phyloP scores from a whole-genome alignment of 805 yeast species.

The Ogataea haglerorum region DNA sequence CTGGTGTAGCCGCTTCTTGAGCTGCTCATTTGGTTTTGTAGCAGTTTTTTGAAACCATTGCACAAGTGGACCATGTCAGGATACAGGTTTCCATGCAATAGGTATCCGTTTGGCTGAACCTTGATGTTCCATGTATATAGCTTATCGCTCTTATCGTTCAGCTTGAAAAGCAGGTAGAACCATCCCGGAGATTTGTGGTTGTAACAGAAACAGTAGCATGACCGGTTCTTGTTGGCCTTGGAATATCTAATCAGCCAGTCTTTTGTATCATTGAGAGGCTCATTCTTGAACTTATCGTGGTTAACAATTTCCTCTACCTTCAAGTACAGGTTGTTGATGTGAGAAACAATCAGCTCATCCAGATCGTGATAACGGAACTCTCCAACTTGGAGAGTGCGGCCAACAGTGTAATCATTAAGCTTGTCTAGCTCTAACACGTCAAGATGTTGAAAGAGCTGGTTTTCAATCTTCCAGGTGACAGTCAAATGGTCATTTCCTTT shows the following conservation, averaged over 20 bases:
- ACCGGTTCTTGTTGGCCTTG: constrained; percentile 84
- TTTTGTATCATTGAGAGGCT: constrained; percentile 73
- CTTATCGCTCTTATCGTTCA: constrained; percentile 58
- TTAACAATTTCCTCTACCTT: constrained; percentile 80
- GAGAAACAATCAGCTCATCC: constrained; percentile 88
- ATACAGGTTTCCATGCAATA: constrained; percentile 72
- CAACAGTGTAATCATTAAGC: constrained; percentile 60
- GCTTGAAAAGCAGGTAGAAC: constrained; percentile 82
- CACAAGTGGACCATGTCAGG: constrained; percentile 87
- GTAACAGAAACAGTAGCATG: constrained; percentile 86
- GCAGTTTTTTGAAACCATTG: constrained; percentile 82
- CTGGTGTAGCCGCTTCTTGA: constrained; percentile 19
- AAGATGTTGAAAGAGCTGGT: constrained; percentile 85
- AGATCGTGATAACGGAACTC: constrained; percentile 70
- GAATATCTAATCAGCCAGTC: constrained; percentile 88
- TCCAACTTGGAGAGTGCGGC: constrained; percentile 63
- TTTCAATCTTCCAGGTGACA: constrained; percentile 94
- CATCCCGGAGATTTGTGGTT: constrained; percentile 94
- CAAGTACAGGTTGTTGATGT: constrained; percentile 77
- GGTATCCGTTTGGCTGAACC: constrained; percentile 84
- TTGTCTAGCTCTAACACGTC: constrained; percentile 76
- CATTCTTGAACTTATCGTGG: constrained; percentile 85
- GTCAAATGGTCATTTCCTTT: constrained; percentile 85
- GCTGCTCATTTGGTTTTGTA: constrained; percentile 29
- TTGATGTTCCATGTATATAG: constrained; percentile 86